Base-by-base conservation (phyloP, 1,139 yeast species). In the Saccharomyces uvarum region DNA sequence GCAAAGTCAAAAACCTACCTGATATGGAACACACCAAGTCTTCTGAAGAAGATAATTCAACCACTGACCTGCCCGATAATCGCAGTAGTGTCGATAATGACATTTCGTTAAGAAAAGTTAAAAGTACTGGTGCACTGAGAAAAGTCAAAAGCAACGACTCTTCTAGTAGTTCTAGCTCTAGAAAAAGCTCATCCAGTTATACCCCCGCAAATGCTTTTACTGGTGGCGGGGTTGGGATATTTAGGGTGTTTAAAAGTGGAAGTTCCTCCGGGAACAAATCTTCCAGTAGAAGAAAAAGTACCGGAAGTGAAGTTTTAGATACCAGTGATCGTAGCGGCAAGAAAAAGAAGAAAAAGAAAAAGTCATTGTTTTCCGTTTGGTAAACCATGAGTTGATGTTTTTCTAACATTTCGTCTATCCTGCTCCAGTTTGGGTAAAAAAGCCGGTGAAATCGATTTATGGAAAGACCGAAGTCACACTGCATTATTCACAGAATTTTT, bases 71-170 rank as follows among this genome's bases (percentile, higher is more conserved):
- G 11, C 21, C 19, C 38, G 24, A 47, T 38, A 27, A 46, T 9
- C 31, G 41, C 7, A n/a, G 16, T n/a, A 49, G 19, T 26, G 14
- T n/a, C n/a, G 27, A 49, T n/a, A 31, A 13, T 26, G 6, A 19
- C 28, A 21, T 19, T 11, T 48, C 55, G 3, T 19, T 55, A 26
- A 48, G 59, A 44, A 55, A 58, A 16, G 50, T 51, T 1, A 53
- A 56, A 29, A 56, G 58, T 47, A 38, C 59, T 19, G 52, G 52
- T 24, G 38, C 50, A 11, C 42, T 53, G 9, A 50, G 49, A 21
- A 53, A 48, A 38, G n/a, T 27, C 16, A 48, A 50, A 31, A 33
- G 50, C 1, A 41, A 21, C 38, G 56, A 48, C 3, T 50, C 55
- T 8, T 26, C 48, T 1, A 49, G 32, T 11, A 53, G 55, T 46